These are phyloP conservation scores for Tricholomella constricta DNA, from an alignment of 768 basidiomycete genomes.

Conservation along the genomic window DNA sequence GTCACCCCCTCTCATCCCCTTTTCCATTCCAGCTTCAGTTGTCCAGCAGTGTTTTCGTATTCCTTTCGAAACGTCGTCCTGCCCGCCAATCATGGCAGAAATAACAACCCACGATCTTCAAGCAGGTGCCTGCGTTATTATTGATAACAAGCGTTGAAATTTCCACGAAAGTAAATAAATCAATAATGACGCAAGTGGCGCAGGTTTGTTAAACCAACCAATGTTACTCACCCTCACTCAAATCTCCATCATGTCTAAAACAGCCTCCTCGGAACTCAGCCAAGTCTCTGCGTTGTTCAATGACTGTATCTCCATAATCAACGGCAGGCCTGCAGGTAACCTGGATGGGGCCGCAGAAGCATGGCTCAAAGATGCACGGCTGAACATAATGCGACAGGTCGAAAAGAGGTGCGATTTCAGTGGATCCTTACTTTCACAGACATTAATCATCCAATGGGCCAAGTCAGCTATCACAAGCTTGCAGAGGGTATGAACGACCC, in stretches of 20 bases:
- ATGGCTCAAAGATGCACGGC: conserved; percentile 6
- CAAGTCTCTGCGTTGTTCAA: conserved; percentile 14
- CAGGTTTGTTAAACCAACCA: background rate
- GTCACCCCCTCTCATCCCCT: background rate
- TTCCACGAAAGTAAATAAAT: too few relatives aligned
- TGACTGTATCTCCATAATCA: conserved; percentile 6
- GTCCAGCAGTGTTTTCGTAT: too few relatives aligned
- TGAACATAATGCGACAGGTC: conserved; percentile 1
- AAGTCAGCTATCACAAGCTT: background rate
- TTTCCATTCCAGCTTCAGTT: too few relatives aligned
- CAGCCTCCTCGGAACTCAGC: background rate
- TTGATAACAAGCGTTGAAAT: too few relatives aligned
- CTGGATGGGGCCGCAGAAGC: conserved; percentile 5
- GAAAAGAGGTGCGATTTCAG: background rate
- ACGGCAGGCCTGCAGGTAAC: background rate
- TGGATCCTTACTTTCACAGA: background rate
- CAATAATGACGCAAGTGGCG: too few relatives aligned
- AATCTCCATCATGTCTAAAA: background rate
- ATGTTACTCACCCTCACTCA: background rate
- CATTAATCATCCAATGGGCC: background rate
- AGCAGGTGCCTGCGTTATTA: too few relatives aligned
- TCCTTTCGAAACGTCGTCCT: too few relatives aligned
- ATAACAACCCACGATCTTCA: too few relatives aligned
- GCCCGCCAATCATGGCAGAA: too few relatives aligned
- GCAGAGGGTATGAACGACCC: background rate